Percentiles rank a stretch among this genome's conserved stretches.
Evolutionary conservation across 129 eudicot genomes (phyloP).

Genomic region (Daucus carota): DH1_v3.0 NC_030382.2:42693501-42694000

Average conservation of each 20-base stretch:
- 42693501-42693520: slow-evolving; percentile 9
- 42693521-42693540: slow-evolving; percentile 16
- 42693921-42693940: no score
- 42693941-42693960: no score
- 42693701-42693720: not conserved
- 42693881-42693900: no score
- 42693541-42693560: not conserved
- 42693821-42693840: no score
- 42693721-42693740: not conserved
- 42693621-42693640: slow-evolving; percentile 8
- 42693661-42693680: slow-evolving; percentile 27
- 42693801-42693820: no score
- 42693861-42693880: no score
- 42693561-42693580: slow-evolving; percentile 11
- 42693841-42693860: no score
- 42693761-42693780: not conserved
- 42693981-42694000: no score
- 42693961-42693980: no score
- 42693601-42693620: slow-evolving; percentile 6
- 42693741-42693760: not conserved
- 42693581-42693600: slow-evolving; percentile 1
- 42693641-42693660: slow-evolving; percentile 11
- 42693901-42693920: no score
- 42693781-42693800: not conserved
- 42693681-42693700: not conserved